These are phyloP conservation scores for Penicillium decumbens DNA, from an alignment of 2,329 filamentous ascomycete species.

Conservation along the genomic window DNA sequence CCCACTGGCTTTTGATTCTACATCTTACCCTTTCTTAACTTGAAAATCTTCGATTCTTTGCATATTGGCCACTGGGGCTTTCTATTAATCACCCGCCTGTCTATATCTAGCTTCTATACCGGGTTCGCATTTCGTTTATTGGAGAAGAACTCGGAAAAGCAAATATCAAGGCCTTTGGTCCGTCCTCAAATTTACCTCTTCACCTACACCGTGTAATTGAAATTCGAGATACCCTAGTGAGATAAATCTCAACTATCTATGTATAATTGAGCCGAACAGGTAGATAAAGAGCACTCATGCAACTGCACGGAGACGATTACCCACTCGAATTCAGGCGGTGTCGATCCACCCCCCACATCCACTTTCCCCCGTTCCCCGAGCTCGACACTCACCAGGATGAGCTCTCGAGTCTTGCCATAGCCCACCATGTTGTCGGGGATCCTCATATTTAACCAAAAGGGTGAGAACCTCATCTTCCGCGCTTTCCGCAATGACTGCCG, in stretches of 20 bases:
- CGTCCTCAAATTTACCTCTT: background rate
- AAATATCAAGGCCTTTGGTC: slow-evolving; percentile 7
- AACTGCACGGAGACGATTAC: background rate
- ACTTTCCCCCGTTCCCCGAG: slow-evolving; percentile 9
- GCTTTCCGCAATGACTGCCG: slow-evolving; percentile 98
- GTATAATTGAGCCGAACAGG: too few relatives aligned
- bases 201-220: background rate
- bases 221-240: too few relatives aligned
- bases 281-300: background rate
- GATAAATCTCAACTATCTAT: too few relatives aligned
- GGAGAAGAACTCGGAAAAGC: background rate
- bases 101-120: slow-evolving; percentile 3
- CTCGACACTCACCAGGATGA: slow-evolving; percentile 11
- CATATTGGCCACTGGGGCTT: background rate
- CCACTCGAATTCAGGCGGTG: slow-evolving; percentile 13
- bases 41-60: background rate
- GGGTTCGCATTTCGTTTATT: background rate
- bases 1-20: slow-evolving; percentile 9
- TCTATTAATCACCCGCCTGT: slow-evolving; percentile 8
- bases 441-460: slow-evolving; percentile 98
- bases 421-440: slow-evolving; percentile 88
- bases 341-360: slow-evolving; percentile 15
- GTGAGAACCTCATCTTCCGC: slow-evolving; percentile 98
- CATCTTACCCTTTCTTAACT: slow-evolving; percentile 1
- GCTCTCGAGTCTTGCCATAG: slow-evolving; percentile 4